Evolutionary conservation across 192 early-diverging fungal species (phyloP).

Genomic region (Entomortierella parvispora): DNA sequence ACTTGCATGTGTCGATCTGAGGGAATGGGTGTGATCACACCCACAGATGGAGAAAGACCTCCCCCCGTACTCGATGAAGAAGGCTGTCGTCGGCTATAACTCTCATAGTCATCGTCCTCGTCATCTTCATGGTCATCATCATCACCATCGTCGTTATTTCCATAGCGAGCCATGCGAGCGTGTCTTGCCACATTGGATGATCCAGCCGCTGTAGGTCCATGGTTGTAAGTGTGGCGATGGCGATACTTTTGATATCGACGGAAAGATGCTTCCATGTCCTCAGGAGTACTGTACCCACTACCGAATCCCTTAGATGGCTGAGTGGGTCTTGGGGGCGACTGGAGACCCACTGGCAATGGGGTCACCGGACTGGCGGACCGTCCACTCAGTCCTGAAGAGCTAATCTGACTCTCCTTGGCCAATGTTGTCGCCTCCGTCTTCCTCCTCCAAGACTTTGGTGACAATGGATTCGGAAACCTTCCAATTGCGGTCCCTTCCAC

Average conservation of each 20-base stretch:
- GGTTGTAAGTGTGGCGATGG: not conserved
- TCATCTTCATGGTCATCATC: slow-evolving; percentile 23
- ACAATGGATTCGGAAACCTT: not conserved
- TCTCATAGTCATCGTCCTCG: slow-evolving; percentile 41
- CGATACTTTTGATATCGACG: slow-evolving; percentile 32
- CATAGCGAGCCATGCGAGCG: too few relatives aligned
- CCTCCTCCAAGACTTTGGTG: not conserved
- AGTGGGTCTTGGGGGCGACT: not conserved
- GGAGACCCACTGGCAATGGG: slow-evolving; percentile 16
- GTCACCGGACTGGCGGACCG: slow-evolving; percentile 22
- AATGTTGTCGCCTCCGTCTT: not conserved
- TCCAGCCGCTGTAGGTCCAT: not conserved
- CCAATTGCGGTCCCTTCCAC: slow-evolving; percentile 2
- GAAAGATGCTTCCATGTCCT: slow-evolving; percentile 33
- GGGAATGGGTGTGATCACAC: slow-evolving; percentile 48
- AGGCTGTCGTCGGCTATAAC: slow-evolving; percentile 3
- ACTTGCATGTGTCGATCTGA: slow-evolving; percentile 54
- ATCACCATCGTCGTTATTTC: slow-evolving; percentile 1
- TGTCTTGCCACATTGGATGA: too few relatives aligned
- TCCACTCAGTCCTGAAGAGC: slow-evolving; percentile 23
- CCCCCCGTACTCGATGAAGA: not conserved
- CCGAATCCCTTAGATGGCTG: not conserved
- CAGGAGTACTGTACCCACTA: not conserved
- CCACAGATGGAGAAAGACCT: slow-evolving; percentile 15
- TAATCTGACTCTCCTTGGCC: slow-evolving; percentile 27